A percentile compares a stretch with the other conserved stretches of the same genome.
These are phyloP conservation scores for Fusarium succisae DNA, from an alignment of 2,329 filamentous ascomycete species.

Conservation along the genomic window DNA sequence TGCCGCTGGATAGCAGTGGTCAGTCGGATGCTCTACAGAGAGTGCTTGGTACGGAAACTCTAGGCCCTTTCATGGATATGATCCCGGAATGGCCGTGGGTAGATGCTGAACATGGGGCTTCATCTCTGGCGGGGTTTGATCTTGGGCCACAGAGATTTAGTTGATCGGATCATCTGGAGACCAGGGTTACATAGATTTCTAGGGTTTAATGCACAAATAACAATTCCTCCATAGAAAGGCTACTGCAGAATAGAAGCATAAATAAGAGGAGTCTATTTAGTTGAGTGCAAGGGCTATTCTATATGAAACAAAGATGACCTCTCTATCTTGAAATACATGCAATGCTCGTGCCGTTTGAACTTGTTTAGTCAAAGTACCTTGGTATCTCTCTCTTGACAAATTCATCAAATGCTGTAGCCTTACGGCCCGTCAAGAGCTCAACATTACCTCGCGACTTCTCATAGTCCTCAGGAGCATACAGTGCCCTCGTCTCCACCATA, in stretches of 20 bases:
- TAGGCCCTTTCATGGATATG: not conserved
- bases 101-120: not conserved
- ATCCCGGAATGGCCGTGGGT: not conserved
- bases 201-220: accelerated
- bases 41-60: not conserved
- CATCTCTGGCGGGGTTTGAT: not conserved
- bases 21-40: not conserved
- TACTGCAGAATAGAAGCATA: too few relatives aligned
- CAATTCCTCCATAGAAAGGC: accelerated
- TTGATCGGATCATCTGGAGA: not conserved
- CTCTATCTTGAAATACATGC: not conserved
- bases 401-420: not conserved
- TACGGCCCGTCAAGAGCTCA: not conserved
- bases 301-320: not conserved
- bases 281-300: not conserved
- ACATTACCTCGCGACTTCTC: not conserved
- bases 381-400: not conserved
- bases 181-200: too few relatives aligned
- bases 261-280: not conserved
- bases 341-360: not conserved
- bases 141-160: not conserved
- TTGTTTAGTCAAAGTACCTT: not conserved
- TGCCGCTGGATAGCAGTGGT: not conserved
- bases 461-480: not conserved
- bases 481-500: not conserved